Evolutionary conservation across 257 asterid genomes (phyloP).

Genomic region (Jasminum sambac): DNA sequence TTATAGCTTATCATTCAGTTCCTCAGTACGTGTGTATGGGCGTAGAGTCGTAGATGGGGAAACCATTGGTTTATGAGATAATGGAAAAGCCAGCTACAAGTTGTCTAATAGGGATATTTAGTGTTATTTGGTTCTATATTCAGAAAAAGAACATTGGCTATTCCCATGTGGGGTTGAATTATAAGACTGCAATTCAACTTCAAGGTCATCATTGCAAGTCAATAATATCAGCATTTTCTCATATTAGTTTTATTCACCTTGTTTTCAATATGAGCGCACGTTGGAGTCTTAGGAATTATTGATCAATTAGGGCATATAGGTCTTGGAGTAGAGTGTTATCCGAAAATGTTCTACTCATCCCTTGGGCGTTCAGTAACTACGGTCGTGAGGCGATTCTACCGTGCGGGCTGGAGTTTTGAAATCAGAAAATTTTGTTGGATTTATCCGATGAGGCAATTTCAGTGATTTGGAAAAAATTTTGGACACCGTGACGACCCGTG

Average conservation of each 20-base stretch:
- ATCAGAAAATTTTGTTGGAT: no score
- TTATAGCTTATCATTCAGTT: slow-evolving; percentile 20
- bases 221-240: slow-evolving; percentile 86
- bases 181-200: slow-evolving; percentile 70
- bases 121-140: slow-evolving; percentile 79
- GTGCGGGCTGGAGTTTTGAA: no score
- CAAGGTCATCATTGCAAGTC: slow-evolving; percentile 95
- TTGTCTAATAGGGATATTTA: slow-evolving; percentile 70
- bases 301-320: slow-evolving; percentile 69
- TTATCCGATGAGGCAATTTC: no score
- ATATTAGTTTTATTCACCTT: slow-evolving; percentile 85
- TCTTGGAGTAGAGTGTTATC: slow-evolving; percentile 81
- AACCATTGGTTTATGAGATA: slow-evolving; percentile 78
- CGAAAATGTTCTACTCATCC: no score
- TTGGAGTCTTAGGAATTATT: slow-evolving; percentile 85
- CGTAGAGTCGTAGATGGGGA: slow-evolving; percentile 64
- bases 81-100: slow-evolving; percentile 94
- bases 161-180: slow-evolving; percentile 85
- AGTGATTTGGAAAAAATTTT: no score
- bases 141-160: slow-evolving; percentile 88
- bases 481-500: no score
- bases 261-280: slow-evolving; percentile 95
- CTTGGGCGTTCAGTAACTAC: no score
- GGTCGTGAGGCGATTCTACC: no score
- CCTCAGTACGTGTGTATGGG: neutral